Evolutionary conservation across 495 filamentous ascomycete genomes (phyloP).

Genomic region (Hypomontagnella submonticulosa): DNA sequence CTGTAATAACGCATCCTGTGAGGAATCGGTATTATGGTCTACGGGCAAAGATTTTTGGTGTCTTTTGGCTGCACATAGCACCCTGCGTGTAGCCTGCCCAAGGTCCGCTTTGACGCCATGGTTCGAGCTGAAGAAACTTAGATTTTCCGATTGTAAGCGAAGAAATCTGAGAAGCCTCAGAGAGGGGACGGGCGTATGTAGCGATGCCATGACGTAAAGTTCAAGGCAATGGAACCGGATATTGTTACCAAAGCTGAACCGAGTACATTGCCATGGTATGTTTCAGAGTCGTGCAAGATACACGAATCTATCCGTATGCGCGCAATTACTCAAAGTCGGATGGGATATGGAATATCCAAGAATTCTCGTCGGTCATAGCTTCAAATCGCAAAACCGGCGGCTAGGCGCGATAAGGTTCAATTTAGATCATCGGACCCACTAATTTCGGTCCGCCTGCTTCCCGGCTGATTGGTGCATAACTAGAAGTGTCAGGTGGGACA

Average conservation of each 20-base stretch:
- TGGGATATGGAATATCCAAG: neutral
- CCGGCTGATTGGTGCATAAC: slow-evolving; percentile 18
- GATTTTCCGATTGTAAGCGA: slow-evolving; percentile 66
- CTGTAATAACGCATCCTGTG: slow-evolving; percentile 48
- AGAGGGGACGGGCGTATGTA: slow-evolving; percentile 63
- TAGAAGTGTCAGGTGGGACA: neutral
- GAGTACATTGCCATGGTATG: slow-evolving; percentile 27
- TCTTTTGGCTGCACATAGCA: slow-evolving; percentile 41
- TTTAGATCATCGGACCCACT: slow-evolving; percentile 31
- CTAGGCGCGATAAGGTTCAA: slow-evolving; percentile 18
- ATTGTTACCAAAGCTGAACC: slow-evolving; percentile 28
- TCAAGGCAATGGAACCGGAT: neutral
- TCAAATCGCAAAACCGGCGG: slow-evolving; percentile 16
- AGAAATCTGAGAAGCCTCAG: slow-evolving; percentile 69
- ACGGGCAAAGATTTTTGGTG: slow-evolving; percentile 28
- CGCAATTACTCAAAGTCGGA: slow-evolving; percentile 11
- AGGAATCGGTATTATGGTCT: slow-evolving; percentile 8
- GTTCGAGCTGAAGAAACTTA: slow-evolving; percentile 61
- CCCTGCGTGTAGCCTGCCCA: slow-evolving; percentile 32
- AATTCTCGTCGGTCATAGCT: slow-evolving; percentile 3
- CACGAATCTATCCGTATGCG: neutral
- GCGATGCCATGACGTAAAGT: slow-evolving; percentile 42
- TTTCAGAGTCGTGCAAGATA: neutral
- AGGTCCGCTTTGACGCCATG: slow-evolving; percentile 46
- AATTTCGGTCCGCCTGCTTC: slow-evolving; percentile 22